Base-by-base conservation (phyloP, 441 rosid genomes). In the Viola pubescens region DNA sequence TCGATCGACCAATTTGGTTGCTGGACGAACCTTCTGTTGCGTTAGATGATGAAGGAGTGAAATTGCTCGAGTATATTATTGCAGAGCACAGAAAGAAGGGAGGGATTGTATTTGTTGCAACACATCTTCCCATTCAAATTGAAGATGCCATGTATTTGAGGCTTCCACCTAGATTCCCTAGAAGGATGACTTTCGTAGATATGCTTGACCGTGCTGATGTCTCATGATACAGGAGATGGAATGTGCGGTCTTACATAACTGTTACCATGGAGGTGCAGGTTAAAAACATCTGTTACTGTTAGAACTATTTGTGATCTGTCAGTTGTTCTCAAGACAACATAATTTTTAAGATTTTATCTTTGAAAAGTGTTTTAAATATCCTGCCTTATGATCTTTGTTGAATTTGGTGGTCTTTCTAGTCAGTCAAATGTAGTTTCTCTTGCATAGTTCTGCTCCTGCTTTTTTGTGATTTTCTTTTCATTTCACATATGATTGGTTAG, bases 21-120 rank as follows among this genome's bases (percentile, higher is more conserved):
- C 77, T 82, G 26, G 91, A 88, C 9, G 83, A 88, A 66, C 96
- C 94, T n/a, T 88, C 91, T 0, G 89, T 88, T 70, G 91, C 96
- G 5, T 70, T 91, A 59, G 96, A 91, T 63, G 79, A 76, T 34
- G 89, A 90, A 9, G 95, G 97, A 52, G 82, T 78, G 79, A 82
- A 74, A 70, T 60, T 90, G 73, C 84, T 86, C 0, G 94, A 89
- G 74, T 80, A 64, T 61, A 77, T 86, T 0, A 89, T 86, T 0
- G 81, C 83, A 0, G 86, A 84, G 68, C 91, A 89, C 56, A 73
- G 94, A 43, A 84, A 82, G 58, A 81, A 73, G 62, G 88, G 88
- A 37, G 91, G 96, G 42, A 86, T 88, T 45, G 87, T 84, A 56
- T 77, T 86, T 11, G 85, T 84, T 19, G 91, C 94, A 0, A 88